These are phyloP conservation scores for Pouteria glomerata DNA, from an alignment of 148 eudicot genomes.

Conservation along the genomic window DNA sequence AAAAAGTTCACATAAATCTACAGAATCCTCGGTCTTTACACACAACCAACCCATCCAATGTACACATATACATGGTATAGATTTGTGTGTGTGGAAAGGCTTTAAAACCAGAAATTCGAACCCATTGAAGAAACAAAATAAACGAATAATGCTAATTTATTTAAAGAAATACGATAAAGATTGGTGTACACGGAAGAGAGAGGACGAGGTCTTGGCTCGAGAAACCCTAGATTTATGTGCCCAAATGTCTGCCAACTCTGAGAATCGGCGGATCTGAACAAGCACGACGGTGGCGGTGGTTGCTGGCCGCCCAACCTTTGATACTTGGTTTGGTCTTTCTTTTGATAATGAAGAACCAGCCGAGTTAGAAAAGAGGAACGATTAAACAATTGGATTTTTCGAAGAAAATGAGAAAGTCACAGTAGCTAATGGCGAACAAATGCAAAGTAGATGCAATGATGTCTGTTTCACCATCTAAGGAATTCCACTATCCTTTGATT, in stretches of 20 bases:
- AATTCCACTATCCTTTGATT: no score
- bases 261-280: background rate
- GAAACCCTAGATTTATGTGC: background rate
- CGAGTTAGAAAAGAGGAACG: background rate
- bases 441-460: no score
- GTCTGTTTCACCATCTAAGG: no score
- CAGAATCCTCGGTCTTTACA: no score
- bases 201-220: background rate
- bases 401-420: background rate
- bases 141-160: background rate
- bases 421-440: no score
- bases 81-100: no score
- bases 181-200: background rate
- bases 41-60: no score
- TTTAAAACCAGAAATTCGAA: no score
- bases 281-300: background rate
- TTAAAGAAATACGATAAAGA: background rate
- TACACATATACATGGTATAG: no score
- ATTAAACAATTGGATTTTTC: background rate
- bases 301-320: background rate
- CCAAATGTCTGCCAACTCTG: background rate
- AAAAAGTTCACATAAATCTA: no score
- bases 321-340: background rate
- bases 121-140: background rate
- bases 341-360: background rate